These are phyloP conservation scores for Trichomonas vaginalis DNA, from an alignment of 208 protist genomes.

Conservation along the genomic window DNA sequence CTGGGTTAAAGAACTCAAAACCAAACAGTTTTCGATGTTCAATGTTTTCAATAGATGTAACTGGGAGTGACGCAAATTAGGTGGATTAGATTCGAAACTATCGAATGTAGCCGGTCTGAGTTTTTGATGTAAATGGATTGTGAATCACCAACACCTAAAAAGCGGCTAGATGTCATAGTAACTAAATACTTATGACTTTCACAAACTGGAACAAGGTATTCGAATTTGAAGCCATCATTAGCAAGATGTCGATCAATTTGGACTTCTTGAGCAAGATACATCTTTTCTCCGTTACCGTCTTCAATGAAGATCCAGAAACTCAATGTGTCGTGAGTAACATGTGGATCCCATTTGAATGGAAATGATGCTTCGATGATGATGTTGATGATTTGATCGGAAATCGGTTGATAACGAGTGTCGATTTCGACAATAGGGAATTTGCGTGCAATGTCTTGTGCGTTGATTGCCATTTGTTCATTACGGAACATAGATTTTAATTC, in stretches of 20 bases:
- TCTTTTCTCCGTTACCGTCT: not conserved
- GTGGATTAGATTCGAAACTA: not conserved
- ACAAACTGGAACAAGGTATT: not conserved
- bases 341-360: not conserved
- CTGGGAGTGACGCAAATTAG: not conserved
- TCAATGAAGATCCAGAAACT: not conserved
- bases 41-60: not conserved
- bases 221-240: not conserved
- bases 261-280: not conserved
- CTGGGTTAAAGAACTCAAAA: slow-evolving; percentile 91
- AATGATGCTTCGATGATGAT: not conserved
- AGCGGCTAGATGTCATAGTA: not conserved
- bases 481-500: not conserved
- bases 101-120: not conserved
- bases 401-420: not conserved
- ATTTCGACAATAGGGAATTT: not conserved
- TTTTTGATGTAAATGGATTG: not conserved
- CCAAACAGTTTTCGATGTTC: slow-evolving; percentile 42
- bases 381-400: not conserved
- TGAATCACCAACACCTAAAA: slow-evolving; percentile 1
- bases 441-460: not conserved
- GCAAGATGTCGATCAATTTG: not conserved
- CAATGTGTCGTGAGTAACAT: not conserved
- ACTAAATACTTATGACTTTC: not conserved
- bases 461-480: not conserved